Conservation (phyloP, 441 rosid species). For the Metrosideros polymorpha region DNA sequence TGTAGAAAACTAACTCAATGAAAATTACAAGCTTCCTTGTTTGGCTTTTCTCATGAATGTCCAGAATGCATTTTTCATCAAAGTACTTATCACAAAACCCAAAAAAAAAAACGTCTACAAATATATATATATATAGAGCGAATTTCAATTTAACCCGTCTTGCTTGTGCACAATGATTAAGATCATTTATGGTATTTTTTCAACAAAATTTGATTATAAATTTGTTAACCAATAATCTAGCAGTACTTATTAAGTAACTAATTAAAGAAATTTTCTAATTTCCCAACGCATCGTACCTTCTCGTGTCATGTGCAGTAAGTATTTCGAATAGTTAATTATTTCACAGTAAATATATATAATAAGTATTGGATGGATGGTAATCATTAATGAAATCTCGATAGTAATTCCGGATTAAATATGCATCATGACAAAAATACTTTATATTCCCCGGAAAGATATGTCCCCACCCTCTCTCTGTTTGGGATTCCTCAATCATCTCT, state of each 20-base stretch:
- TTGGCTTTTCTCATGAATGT: background rate
- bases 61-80: background rate
- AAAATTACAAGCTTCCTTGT: background rate
- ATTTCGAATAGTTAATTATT: background rate
- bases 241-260: background rate
- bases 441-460: background rate
- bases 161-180: background rate
- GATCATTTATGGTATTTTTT: background rate
- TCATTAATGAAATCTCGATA: background rate
- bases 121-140: accelerated
- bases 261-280: background rate
- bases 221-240: background rate
- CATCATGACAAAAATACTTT: background rate
- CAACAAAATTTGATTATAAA: background rate
- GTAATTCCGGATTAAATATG: background rate
- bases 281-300: background rate
- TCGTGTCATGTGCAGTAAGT: background rate
- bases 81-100: accelerated
- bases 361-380: background rate
- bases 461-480: background rate
- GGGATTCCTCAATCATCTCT: background rate
- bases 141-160: background rate
- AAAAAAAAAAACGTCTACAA: too few relatives aligned
- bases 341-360: background rate
- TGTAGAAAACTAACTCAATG: background rate